Evolutionary conservation across 345 rosid species (phyloP), one percentile per base, ranked within the genome.

Genomic region (Moricandia arvensis): DNA sequence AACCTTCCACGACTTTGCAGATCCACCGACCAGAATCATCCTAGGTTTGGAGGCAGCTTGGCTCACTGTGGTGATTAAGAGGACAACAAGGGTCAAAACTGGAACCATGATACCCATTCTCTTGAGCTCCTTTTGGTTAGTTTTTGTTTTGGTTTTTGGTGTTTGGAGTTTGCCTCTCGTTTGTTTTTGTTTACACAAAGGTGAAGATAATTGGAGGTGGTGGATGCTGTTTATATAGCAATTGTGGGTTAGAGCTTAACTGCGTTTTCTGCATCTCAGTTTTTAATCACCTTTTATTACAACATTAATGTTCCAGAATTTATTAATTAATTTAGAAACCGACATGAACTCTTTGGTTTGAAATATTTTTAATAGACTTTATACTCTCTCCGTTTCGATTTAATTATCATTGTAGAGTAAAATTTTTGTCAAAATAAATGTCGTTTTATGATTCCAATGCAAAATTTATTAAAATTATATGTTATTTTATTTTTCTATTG

Each of bases 1-100:
- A 66, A 82, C 68, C 73, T 81, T 77, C 95, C 97, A 91, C 0
- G 90, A 72, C 62, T 77, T 69, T 2, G 73, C 59, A 47, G 75
- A 82, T 53, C 96, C 91, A 1, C 96, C 91, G 27, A 91, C 86
- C 7, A 86, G 29, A 29, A 87, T 34, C 26, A 81, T 81, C 57
- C 68, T 83, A 7, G 73, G 63, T 1, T 35, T 71, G 6, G 73
- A 16, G n/a, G 62, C 68, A 13, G 87, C 88, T 73, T 85, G 84
- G 47, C 83, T 72, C 69, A 53, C 38, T 71, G 77, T 18, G 11
- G 80, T 8, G 16, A 81, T 59, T 13, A 79, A 47, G 8, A 83
- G 38, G 43, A 80, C 63, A 2, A 67, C 63, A 3, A 85, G 38
- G 11, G 80, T 65, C 18, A 79, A 38, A 69, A 73, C 17, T 34